These are phyloP conservation scores for Phytophthora meadii DNA, from an alignment of 352 stramenopile genomes.

Conservation along the genomic window DNA sequence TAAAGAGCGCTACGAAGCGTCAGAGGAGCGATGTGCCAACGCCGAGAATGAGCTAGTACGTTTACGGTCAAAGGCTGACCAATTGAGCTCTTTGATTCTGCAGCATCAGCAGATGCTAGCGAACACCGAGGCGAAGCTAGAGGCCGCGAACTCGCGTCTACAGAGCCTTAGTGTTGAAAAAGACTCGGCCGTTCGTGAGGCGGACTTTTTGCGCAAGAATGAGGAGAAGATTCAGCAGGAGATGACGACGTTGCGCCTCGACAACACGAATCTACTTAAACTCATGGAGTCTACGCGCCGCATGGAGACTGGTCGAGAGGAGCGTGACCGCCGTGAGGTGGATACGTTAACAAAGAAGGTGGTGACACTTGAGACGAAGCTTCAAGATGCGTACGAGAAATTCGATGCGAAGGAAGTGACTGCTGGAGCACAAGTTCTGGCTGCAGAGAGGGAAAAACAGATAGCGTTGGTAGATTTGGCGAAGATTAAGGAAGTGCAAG, in stretches of 20 bases:
- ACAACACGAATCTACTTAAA: conserved; percentile 85
- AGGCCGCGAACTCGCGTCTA: conserved; percentile 46
- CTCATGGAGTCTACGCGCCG: conserved; percentile 79
- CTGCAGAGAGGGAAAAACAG: conserved; percentile 70
- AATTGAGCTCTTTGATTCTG: conserved; percentile 67
- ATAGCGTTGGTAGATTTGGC: conserved; percentile 45
- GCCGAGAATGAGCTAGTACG: conserved; percentile 70
- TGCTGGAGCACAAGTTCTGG: conserved; percentile 48
- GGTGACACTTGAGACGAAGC: conserved; percentile 51
- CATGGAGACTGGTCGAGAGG: conserved; percentile 69
- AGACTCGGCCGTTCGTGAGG: conserved; percentile 51
- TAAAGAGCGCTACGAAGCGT: conserved; percentile 69
- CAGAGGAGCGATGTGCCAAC: conserved; percentile 59
- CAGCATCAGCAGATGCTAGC: conserved; percentile 69
- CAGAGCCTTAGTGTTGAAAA: conserved; percentile 61
- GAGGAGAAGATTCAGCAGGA: conserved; percentile 71
- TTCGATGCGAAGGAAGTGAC: conserved; percentile 64
- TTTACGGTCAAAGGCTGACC: conserved; percentile 64
- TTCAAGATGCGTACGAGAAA: conserved; percentile 73
- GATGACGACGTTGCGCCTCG: conserved; percentile 59
- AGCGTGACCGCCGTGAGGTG: conserved; percentile 59
- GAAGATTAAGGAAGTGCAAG: conserved; percentile 46
- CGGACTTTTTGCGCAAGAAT: conserved; percentile 63
- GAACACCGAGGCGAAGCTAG: conserved; percentile 66
- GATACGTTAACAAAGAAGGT: conserved; percentile 60